Conservation (phyloP, 2,329 filamentous ascomycete species). For the Dryadomyces quercus-mongolicae region DNA sequence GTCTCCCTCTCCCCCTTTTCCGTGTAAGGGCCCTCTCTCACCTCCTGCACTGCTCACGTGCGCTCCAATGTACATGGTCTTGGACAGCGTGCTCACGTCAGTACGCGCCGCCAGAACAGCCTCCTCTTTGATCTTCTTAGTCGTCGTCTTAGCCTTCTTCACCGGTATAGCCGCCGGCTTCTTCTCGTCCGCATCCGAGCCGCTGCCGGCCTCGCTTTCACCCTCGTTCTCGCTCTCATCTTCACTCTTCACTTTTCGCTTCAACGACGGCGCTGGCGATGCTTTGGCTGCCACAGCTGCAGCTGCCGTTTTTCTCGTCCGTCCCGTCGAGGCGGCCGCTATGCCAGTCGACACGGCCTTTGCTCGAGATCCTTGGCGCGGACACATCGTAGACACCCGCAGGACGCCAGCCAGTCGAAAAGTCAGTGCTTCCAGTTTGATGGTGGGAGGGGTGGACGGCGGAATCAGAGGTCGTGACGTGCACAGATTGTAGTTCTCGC, state of each 20-base stretch:
- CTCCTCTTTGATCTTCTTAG: slow-evolving; percentile 15
- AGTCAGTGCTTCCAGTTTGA: background rate
- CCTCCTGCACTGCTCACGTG: slow-evolving; percentile 87
- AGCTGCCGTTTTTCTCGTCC: background rate
- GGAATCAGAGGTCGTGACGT: background rate
- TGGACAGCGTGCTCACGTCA: slow-evolving; percentile 47
- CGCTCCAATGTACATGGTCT: slow-evolving; percentile 72
- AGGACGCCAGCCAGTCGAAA: background rate
- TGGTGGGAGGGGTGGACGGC: background rate
- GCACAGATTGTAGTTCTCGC: background rate
- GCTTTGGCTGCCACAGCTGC: background rate
- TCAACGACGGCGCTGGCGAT: background rate
- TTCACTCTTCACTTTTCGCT: slow-evolving; percentile 7
- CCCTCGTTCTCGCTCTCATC: slow-evolving; percentile 10
- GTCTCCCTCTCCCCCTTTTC: background rate
- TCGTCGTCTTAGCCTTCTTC: slow-evolving; percentile 34
- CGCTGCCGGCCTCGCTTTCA: slow-evolving; percentile 10
- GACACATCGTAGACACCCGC: slow-evolving; percentile 7
- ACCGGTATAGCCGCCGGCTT: background rate
- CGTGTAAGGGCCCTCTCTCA: slow-evolving; percentile 21
- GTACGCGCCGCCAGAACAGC: slow-evolving; percentile 58
- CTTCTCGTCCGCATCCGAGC: slow-evolving; percentile 9
- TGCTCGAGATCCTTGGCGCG: slow-evolving; percentile 7
- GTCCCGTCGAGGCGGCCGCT: slow-evolving; percentile 5
- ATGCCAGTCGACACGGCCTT: slow-evolving; percentile 14